Percentiles rank a stretch among this genome's conserved stretches.
These are phyloP conservation scores for Penicillium sp. DNA, from an alignment of 2,329 filamentous ascomycete species.

Conservation along the genomic window DNA sequence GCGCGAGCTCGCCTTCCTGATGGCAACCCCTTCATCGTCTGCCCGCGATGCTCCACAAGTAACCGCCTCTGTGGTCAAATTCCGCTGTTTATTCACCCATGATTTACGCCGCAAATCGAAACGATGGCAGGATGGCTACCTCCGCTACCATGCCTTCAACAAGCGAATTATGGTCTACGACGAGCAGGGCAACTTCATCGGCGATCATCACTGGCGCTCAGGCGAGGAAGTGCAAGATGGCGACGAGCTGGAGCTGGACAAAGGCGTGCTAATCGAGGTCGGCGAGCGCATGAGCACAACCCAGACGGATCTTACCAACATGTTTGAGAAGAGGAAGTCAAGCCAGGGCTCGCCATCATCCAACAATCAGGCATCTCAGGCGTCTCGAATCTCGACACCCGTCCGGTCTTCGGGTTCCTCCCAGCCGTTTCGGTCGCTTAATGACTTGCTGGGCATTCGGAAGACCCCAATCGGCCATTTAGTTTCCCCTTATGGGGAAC, in stretches of 20 bases:
- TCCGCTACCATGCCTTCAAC: constrained; percentile 88
- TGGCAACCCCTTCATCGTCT: constrained; percentile 24
- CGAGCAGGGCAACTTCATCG: constrained; percentile 69
- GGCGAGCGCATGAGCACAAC: constrained; percentile 65
- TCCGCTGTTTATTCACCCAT: constrained; percentile 77
- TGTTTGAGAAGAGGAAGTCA: constrained; percentile 63
- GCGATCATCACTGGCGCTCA: constrained; percentile 75
- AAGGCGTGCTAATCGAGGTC: constrained; percentile 72
- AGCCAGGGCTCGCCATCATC: constrained; percentile 27
- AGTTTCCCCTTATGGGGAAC: constrained; percentile 60
- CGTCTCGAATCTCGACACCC: constrained; percentile 16
- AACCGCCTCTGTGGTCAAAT: constrained; percentile 72
- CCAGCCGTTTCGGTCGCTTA: constrained; percentile 53
- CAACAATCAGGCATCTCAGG: constrained; percentile 24
- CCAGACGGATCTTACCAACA: constrained; percentile 69
- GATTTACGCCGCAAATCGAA: constrained; percentile 84
- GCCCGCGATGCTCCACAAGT: constrained; percentile 50
- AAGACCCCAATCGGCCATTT: constrained; percentile 60
- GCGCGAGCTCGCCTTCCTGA: constrained; percentile 6
- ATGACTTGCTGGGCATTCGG: constrained; percentile 59
- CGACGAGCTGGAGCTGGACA: constrained; percentile 74
- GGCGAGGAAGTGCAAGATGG: constrained; percentile 67
- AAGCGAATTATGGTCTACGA: constrained; percentile 87
- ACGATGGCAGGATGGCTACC: constrained; percentile 84
- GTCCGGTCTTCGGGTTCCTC: constrained; percentile 26